Evolutionary conservation across 2,329 filamentous ascomycete genomes (phyloP).

Genomic region (Penicillium fuscoglaucum): DNA sequence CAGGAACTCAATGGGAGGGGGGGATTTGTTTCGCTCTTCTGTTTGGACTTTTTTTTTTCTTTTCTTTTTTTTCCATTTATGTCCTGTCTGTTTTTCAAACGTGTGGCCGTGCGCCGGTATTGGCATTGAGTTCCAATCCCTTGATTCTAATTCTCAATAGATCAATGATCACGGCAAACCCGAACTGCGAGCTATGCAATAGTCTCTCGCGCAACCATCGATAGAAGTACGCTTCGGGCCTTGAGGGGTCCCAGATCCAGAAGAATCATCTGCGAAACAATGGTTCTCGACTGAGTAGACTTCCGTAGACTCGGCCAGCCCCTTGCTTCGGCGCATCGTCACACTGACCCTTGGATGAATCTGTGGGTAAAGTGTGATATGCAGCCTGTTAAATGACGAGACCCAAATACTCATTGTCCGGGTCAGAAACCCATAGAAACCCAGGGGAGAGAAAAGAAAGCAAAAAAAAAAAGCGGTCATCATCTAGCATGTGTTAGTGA

Average conservation of each 20-base stretch:
- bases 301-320: conserved; percentile 19
- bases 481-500: not conserved
- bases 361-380: not conserved
- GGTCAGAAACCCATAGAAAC: not conserved
- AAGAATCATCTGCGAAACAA: not conserved
- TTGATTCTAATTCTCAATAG: not conserved
- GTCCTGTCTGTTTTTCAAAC: not conserved
- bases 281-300: conserved; percentile 3
- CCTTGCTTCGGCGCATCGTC: conserved; percentile 23
- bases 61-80: not conserved
- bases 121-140: not conserved
- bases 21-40: not conserved
- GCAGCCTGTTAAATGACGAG: not conserved
- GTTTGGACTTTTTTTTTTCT: not conserved
- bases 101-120: not conserved
- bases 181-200: conserved; percentile 3
- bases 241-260: not conserved
- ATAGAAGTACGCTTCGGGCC: not conserved
- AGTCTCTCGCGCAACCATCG: not conserved
- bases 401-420: not conserved
- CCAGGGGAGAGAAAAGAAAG: not conserved
- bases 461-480: not conserved
- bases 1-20: conserved; percentile 17
- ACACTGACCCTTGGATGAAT: conserved; percentile 21
- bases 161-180: not conserved